Evolutionary conservation across 768 basidiomycete species (phyloP).

Genomic region (Serendipita sp.): DNA sequence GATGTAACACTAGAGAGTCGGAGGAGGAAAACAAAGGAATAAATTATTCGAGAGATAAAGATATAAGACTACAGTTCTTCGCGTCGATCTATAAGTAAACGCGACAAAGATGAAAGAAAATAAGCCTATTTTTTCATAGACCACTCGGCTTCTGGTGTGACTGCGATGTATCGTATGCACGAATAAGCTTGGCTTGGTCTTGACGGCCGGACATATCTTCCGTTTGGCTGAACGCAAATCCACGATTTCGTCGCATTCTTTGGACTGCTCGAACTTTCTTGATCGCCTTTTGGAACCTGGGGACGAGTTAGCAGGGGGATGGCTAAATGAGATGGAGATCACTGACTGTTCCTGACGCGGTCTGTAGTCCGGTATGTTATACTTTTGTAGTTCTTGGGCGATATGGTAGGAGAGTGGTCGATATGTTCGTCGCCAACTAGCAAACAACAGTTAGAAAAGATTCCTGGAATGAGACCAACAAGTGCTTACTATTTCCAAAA

Average conservation of each 20-base stretch:
- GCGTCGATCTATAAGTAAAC: too few relatives aligned
- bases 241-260: slow-evolving; percentile 87
- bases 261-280: slow-evolving; percentile 99
- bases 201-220: slow-evolving; percentile 60
- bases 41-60: too few relatives aligned
- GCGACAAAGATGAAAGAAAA: background rate
- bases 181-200: slow-evolving; percentile 70
- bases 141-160: slow-evolving; percentile 56
- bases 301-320: slow-evolving; percentile 7
- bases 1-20: too few relatives aligned
- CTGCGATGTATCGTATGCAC: slow-evolving; percentile 79
- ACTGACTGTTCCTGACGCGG: slow-evolving; percentile 93
- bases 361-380: slow-evolving; percentile 91
- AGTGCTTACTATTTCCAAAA: slow-evolving; percentile 86
- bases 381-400: slow-evolving; percentile 97
- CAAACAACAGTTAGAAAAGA: slow-evolving; percentile 3
- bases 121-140: slow-evolving; percentile 28
- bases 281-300: slow-evolving; percentile 94
- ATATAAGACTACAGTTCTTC: too few relatives aligned
- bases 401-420: slow-evolving; percentile 89
- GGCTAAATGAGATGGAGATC: slow-evolving; percentile 6
- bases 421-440: slow-evolving; percentile 82
- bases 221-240: slow-evolving; percentile 96
- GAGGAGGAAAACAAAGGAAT: too few relatives aligned
- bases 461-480: slow-evolving; percentile 9